Evolutionary conservation across 805 yeast species (phyloP), one percentile per base, ranked within the genome.

Genomic region (Scheffersomyces ergatensis): DNA sequence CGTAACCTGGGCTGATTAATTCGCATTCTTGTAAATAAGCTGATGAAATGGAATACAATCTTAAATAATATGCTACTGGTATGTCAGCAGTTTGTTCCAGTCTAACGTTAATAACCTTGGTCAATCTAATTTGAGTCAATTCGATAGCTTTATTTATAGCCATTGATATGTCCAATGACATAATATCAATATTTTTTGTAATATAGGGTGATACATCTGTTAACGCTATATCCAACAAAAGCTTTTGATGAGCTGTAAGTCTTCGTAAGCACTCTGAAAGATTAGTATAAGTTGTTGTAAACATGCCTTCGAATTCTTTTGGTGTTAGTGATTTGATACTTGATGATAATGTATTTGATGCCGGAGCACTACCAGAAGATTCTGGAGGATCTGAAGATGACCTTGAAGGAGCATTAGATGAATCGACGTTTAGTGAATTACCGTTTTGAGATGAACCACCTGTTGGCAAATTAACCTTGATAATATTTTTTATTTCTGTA

Each of bases 11-110:
- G 39, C 89, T 81, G 4, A 90, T 76, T 12, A 80, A 71, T 59
- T 93, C 98, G 58, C 96, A 87, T 54, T 89, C 96, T 36, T 77
- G 78, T 32, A 89, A 68, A 56, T 90, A 90, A 17, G 83, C 70
- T 0, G 83, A 77, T 41, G 82, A 79, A 12, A 85, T 65, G 2
- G 84, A 70, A 59, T 81, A 88, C 38, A 88, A 74, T 43, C 80
- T 67, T 35, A 87, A 54, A 62, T 89, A 90, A 48, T 74, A 77
- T n/a, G 75, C 74, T 7, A 78, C 67, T 2, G 83, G 60, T 17
- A 82, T 58, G 30, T 70, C 73, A 0, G 87, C 76, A 12, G 79
- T 80, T 46, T 85, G 79, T 33, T 84, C 89, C 55, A 83, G 78
- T 46, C 98, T 74, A 5, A 87, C 95, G 39, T 78, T 77, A 12